Conservation (phyloP, 2,329 filamentous ascomycete genomes). For the Fulvia fulva region DNA sequence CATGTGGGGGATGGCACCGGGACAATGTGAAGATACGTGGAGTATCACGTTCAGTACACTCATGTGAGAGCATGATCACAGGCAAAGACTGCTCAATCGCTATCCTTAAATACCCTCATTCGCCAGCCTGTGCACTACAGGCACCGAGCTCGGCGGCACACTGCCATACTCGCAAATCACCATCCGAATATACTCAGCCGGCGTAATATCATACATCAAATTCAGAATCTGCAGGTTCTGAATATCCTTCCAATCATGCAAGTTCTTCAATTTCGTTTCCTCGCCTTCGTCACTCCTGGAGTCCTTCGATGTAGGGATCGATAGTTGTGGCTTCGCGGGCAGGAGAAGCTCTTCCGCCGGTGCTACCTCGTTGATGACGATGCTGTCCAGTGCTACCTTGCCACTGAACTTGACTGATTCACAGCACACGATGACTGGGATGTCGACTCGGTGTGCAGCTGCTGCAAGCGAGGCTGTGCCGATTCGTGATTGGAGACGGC, state of each 20-base stretch:
- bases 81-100: neutral
- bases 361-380: constrained; percentile 90
- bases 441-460: constrained; percentile 68
- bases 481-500: constrained; percentile 78
- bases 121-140: constrained; percentile 59
- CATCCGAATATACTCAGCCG: constrained; percentile 78
- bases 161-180: constrained; percentile 89
- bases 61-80: no score
- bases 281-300: constrained; percentile 25
- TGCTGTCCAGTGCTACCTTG: constrained; percentile 83
- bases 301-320: neutral
- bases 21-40: neutral
- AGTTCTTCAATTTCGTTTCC: constrained; percentile 25
- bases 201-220: constrained; percentile 89
- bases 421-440: constrained; percentile 83
- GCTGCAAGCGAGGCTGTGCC: constrained; percentile 86
- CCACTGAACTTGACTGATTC: constrained; percentile 95
- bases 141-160: constrained; percentile 79
- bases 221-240: constrained; percentile 61
- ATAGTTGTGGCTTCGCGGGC: constrained; percentile 5
- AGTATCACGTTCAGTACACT: neutral
- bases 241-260: constrained; percentile 56
- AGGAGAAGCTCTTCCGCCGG: constrained; percentile 62
- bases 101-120: constrained; percentile 28
- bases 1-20: constrained; percentile 3